Conservation (phyloP, 2,329 filamentous ascomycete species). For the Scortechinia acanthostroma region DNA sequence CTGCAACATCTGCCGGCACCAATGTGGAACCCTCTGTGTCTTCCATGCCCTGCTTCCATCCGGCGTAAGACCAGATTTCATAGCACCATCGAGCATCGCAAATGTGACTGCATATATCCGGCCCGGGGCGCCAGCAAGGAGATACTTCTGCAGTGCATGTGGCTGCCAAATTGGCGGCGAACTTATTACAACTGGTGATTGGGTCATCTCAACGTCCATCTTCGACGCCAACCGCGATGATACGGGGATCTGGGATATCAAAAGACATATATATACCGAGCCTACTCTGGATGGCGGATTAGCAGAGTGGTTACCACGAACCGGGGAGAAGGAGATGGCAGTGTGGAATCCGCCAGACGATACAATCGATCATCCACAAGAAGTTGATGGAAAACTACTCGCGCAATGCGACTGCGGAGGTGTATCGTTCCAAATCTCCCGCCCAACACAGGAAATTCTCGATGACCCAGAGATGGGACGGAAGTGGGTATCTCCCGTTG, state of each 20-base stretch:
- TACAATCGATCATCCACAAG: too few species aligned
- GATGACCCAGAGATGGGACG: conserved; percentile 13
- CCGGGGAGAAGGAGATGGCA: neutral
- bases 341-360: too few species aligned
- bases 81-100: neutral
- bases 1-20: conserved; percentile 30
- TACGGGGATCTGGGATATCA: neutral
- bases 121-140: conserved; percentile 12
- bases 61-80: neutral
- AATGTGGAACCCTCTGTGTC: conserved; percentile 22
- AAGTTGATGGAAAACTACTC: conserved; percentile 13
- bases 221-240: conserved; percentile 11
- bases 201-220: conserved; percentile 13
- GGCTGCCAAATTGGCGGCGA: conserved; percentile 21
- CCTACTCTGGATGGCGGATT: neutral
- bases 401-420: conserved; percentile 33
- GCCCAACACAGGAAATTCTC: conserved; percentile 19
- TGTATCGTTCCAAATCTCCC: conserved; percentile 28
- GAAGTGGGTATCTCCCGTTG: neutral
- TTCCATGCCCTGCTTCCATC: neutral
- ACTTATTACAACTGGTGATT: too few species aligned
- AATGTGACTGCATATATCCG: conserved; percentile 12
- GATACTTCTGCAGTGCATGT: conserved; percentile 32
- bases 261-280: neutral
- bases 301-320: neutral